Evolutionary conservation across 129 eudicot genomes (phyloP).

Genomic region (Scalesia atractyloides): DNA sequence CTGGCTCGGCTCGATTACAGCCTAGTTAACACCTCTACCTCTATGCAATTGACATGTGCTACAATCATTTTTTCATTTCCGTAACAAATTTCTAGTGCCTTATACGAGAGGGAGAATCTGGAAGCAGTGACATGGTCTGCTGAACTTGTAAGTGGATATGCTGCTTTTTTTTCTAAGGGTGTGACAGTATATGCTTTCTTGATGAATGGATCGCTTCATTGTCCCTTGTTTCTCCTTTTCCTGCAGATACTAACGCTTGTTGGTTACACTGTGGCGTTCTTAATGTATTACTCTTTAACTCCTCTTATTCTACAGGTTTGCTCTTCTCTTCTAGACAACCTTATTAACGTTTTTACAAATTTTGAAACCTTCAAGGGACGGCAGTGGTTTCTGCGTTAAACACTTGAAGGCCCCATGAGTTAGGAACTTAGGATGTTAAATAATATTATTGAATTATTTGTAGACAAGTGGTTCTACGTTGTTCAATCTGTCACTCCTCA

Average conservation of each 20-base stretch:
- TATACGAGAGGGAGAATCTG: conserved; percentile 56
- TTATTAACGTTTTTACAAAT: neutral
- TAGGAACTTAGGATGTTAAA: neutral
- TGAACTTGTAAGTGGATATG: conserved; percentile 46
- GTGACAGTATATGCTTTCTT: neutral
- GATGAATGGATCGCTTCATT: neutral
- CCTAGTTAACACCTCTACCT: neutral
- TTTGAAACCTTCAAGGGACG: neutral
- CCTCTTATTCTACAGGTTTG: conserved; percentile 78
- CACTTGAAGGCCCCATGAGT: no score
- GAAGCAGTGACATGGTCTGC: conserved; percentile 59
- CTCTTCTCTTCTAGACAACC: conserved; percentile 6
- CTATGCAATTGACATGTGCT: neutral
- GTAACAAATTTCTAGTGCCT: conserved; percentile 43
- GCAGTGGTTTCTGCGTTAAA: no score
- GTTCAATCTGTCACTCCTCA: conserved; percentile 81
- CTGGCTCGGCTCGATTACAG: no score
- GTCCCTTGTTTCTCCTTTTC: neutral
- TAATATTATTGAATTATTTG: conserved; percentile 2
- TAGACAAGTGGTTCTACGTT: conserved; percentile 81
- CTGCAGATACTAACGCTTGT: conserved; percentile 56
- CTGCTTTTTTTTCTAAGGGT: neutral
- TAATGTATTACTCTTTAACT: conserved; percentile 51
- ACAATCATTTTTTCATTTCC: conserved; percentile 29
- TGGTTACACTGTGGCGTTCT: conserved; percentile 54